Evolutionary conservation across 2,329 filamentous ascomycete species (phyloP), one percentile per base, ranked within the genome.

Genomic region (Lanzia echinophila): DNA sequence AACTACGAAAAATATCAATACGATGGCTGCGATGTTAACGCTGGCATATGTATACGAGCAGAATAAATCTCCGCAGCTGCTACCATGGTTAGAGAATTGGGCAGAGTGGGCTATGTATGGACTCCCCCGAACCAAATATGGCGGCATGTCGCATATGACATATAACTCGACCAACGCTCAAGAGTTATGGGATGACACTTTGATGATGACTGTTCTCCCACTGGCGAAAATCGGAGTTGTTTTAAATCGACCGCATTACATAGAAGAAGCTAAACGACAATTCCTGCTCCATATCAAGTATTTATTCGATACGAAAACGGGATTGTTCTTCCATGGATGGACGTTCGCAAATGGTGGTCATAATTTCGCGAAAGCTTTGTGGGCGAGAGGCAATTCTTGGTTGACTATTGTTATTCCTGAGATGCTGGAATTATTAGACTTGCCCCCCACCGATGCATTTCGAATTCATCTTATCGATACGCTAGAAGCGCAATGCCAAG

Each of bases 161-260:
- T 68, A 90, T 62, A 70, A 84, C 32, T 78, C 81, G 2, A 76
- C 79, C 59, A 90, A 92, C 69, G 76, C 83, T 58, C 78, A 88
- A 67, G 85, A 91, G 72, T 75, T 91, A 20, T 92, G 88, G 88
- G 88, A 90, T 61, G 88, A 92, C 67, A 92, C 88, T 6, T 75
- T 92, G 43, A 91, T 92, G 87, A 92, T 92, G 88, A 90, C 86
- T 0, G 87, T 90, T 6, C 72, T 91, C 70, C 88, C 88, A 1
- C 75, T 91, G 17, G 87, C 87, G 17, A 91, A 91, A 72, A 62
- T 64, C 57, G 88, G 88, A 1, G 77, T 83, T 53, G 73, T 90
- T 3, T 76, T 92, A 2, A 75, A 79, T 57, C 74, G 87, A 1
- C 84, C 85, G 0, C 79, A 86, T 60, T 92, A 92, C 66, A 74